A percentile compares a stretch with the other conserved stretches of the same genome.
Conservation (phyloP, 192 early-diverging fungal species). For the Coemansia sp. region DNA sequence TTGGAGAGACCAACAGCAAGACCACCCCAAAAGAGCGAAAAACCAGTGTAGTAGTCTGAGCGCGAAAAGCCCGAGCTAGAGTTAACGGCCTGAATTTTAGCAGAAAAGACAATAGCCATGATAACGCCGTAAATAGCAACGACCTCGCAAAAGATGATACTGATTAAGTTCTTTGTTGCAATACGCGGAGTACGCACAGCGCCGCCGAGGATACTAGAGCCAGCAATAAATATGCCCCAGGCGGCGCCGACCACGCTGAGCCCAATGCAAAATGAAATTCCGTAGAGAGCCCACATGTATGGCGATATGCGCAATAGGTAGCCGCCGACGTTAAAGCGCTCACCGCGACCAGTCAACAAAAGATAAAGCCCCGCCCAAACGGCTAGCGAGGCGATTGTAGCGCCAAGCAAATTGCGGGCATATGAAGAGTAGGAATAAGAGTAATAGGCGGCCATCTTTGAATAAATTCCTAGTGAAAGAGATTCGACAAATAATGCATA, state of each 20-base stretch:
- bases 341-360: constrained; percentile 83
- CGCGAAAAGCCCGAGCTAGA: constrained; percentile 50
- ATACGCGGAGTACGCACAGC: constrained; percentile 90
- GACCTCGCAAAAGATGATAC: constrained; percentile 99
- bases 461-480: no score
- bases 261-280: constrained; percentile 82
- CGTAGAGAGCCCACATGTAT: constrained; percentile 85
- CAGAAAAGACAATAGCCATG: constrained; percentile 95
- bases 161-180: constrained; percentile 95
- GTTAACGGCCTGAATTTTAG: constrained; percentile 69
- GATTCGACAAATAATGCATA: no score
- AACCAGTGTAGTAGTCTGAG: constrained; percentile 82
- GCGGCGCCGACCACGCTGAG: constrained; percentile 91
- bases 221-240: constrained; percentile 96
- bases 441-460: no score
- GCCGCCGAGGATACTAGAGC: constrained; percentile 84
- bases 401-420: constrained; percentile 17
- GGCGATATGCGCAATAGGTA: constrained; percentile 77
- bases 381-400: constrained; percentile 14
- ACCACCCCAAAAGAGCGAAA: constrained; percentile 94
- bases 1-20: constrained; percentile 93
- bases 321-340: constrained; percentile 83
- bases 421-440: constrained; percentile 17
- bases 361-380: constrained; percentile 68
- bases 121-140: constrained; percentile 99